Evolutionary conservation across 345 rosid genomes (phyloP).

Genomic region (Hibiscus tridactylites): DNA sequence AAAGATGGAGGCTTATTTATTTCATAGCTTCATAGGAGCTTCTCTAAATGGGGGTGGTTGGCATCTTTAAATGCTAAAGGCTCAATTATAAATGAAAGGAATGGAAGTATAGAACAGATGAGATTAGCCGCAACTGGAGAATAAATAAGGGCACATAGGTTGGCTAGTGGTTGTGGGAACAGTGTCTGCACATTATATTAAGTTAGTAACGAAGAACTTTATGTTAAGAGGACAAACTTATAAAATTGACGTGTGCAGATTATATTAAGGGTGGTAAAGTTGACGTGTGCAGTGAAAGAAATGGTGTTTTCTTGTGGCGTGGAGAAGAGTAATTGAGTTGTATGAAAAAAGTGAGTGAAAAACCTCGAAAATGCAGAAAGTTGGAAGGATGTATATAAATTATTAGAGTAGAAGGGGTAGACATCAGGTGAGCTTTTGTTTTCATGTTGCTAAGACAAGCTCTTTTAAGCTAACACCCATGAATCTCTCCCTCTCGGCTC

Average conservation of each 20-base stretch:
- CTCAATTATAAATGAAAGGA: constrained; percentile 19
- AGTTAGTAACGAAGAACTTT: neutral
- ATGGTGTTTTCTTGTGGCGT: constrained; percentile 25
- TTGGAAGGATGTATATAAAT: neutral
- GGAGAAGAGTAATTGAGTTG: constrained; percentile 10
- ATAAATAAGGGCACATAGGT: neutral
- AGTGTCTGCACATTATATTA: neutral
- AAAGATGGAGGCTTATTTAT: neutral
- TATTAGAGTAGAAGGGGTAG: neutral
- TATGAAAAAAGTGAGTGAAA: constrained; percentile 16
- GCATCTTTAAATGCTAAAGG: constrained; percentile 21
- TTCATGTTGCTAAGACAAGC: constrained; percentile 4
- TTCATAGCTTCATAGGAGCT: constrained; percentile 3
- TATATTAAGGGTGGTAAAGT: neutral
- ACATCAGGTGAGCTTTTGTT: constrained; percentile 18
- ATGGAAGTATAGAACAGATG: neutral
- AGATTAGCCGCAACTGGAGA: neutral
- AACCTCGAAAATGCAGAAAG: constrained; percentile 35
- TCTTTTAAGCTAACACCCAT: neutral
- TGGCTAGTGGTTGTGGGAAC: neutral
- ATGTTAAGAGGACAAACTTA: neutral
- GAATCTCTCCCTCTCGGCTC: too few species aligned
- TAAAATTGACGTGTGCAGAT: neutral
- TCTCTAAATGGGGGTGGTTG: constrained; percentile 20
- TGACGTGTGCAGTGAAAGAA: constrained; percentile 4